These are phyloP conservation scores for Saccharomycopsis guyanensis DNA, from an alignment of 805 yeast species.

Conservation along the genomic window DNA sequence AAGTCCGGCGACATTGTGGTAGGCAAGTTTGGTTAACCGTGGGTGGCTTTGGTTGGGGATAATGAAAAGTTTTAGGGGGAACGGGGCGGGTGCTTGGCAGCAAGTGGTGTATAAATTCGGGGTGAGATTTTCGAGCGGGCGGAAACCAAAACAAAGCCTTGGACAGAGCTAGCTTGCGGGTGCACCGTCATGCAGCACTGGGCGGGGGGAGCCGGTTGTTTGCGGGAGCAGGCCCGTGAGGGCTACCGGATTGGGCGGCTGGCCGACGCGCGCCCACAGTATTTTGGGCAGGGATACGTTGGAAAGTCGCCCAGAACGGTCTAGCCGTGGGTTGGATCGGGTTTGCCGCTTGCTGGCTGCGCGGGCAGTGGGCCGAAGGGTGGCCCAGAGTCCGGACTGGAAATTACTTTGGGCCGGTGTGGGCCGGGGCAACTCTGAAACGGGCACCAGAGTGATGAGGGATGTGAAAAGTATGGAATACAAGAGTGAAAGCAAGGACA, in stretches of 20 bases:
- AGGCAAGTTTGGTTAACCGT: not conserved
- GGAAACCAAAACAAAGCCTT: constrained; percentile 1
- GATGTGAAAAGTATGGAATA: no score
- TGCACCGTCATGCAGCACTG: not conserved
- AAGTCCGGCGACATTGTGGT: constrained; percentile 25
- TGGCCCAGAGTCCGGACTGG: no score
- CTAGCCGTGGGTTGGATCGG: no score
- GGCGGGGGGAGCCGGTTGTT: not conserved
- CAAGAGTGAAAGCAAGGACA: no score
- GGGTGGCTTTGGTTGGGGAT: not conserved
- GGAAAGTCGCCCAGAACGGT: no score
- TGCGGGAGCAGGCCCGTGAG: not conserved
- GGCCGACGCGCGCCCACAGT: no score
- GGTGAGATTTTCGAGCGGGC: not conserved
- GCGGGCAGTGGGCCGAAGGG: no score
- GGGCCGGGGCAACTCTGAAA: no score
- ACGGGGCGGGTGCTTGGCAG: not conserved
- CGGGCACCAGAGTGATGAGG: no score
- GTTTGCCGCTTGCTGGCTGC: no score
- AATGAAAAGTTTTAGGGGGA: not conserved
- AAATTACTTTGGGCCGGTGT: no score
- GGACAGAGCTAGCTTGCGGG: not conserved
- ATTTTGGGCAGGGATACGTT: no score
- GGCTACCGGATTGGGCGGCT: not conserved
- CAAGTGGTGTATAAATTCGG: not conserved